phyloP scores from a whole-genome alignment of 345 rosid species.

The Angophora floribunda region DNA sequence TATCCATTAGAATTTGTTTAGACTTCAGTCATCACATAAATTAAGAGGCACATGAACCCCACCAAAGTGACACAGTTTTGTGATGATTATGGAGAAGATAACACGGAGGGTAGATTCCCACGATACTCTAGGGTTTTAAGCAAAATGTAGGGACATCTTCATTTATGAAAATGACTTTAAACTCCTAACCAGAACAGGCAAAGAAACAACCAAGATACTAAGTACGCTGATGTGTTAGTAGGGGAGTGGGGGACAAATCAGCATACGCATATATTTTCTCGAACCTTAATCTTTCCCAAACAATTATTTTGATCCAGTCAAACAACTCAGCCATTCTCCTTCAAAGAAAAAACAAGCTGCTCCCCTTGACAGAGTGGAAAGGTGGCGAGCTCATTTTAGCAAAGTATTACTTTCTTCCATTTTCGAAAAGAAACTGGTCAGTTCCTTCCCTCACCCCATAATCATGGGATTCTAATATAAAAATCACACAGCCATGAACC shows the following conservation, averaged over 20 bases:
- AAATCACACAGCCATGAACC: background rate
- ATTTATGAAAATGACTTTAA: background rate
- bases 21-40: background rate
- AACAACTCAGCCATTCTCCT: background rate
- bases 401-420: background rate
- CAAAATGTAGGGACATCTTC: background rate
- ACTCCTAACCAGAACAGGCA: background rate
- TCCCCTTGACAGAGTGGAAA: background rate
- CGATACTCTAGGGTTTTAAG: background rate
- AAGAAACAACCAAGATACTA: background rate
- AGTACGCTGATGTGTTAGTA: background rate
- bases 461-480: background rate
- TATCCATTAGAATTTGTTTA: background rate
- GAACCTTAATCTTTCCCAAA: background rate
- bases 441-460: background rate
- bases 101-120: background rate
- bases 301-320: background rate
- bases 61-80: background rate
- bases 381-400: background rate
- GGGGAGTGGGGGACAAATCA: background rate
- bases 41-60: background rate
- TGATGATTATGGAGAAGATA: background rate
- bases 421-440: background rate
- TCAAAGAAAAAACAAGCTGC: background rate
- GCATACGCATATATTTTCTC: background rate